Conservation (phyloP, 2,329 filamentous ascomycete species). For the Fusarium pilosicola region DNA sequence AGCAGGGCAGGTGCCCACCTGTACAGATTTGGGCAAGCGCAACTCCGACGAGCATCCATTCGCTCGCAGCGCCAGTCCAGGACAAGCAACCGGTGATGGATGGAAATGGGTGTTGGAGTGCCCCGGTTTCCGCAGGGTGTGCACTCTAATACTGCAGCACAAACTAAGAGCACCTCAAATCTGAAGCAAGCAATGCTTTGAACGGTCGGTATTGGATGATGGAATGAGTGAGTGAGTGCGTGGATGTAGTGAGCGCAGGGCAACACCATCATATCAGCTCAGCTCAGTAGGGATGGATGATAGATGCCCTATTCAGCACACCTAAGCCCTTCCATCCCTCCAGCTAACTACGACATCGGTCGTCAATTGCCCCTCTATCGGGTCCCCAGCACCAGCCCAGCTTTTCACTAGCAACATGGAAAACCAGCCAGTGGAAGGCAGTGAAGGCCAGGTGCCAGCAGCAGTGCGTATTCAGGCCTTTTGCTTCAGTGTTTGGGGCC, state of each 20-base stretch:
- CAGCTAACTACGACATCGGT: background rate
- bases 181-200: background rate
- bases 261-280: conserved; percentile 24
- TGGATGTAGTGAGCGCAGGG: conserved; percentile 1
- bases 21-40: conserved; percentile 35
- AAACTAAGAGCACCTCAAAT: conserved; percentile 20
- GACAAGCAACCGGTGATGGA: conserved; percentile 31
- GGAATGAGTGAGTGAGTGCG: background rate
- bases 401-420: conserved; percentile 2
- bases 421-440: background rate
- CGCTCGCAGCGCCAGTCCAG: conserved; percentile 28
- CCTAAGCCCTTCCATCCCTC: background rate
- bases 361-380: background rate
- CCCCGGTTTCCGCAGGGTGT: conserved; percentile 26
- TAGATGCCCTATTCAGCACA: conserved; percentile 2
- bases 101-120: conserved; percentile 1
- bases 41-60: conserved; percentile 29
- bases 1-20: too few relatives aligned
- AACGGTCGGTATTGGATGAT: background rate
- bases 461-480: conserved; percentile 26
- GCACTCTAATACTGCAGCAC: background rate
- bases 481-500: conserved; percentile 32
- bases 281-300: conserved; percentile 4
- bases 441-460: conserved; percentile 18
- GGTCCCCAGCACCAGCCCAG: background rate